phyloP scores from a whole-genome alignment of 1,284 basidiomycete species.

The Ganoderma meredithae region DNA sequence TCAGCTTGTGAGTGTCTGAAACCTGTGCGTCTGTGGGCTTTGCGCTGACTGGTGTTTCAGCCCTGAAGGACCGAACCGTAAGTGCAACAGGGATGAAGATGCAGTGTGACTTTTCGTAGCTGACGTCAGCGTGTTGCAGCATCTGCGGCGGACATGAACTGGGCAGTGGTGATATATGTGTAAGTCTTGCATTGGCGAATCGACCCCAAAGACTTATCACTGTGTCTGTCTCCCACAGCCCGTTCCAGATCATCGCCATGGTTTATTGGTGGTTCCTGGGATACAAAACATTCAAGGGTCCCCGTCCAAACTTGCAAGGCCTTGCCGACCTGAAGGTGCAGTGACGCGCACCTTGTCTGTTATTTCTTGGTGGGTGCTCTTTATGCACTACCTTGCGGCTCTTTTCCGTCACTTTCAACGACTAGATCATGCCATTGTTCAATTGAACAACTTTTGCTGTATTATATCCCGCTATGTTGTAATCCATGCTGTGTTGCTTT shows the following conservation, averaged over 20 bases:
- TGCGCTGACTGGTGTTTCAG: background rate
- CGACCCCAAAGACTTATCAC: too few relatives aligned
- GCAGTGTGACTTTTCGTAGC: background rate
- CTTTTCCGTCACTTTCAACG: background rate
- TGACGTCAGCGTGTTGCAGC: background rate
- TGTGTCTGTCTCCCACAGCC: background rate
- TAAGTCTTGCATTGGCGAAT: background rate
- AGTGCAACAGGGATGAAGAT: background rate
- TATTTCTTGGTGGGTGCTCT: constrained; percentile 32
- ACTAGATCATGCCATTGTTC: background rate
- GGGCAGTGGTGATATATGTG: constrained; percentile 12
- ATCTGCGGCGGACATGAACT: constrained; percentile 7
- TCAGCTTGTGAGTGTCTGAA: constrained; percentile 6
- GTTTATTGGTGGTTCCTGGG: constrained; percentile 2
- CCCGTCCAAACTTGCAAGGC: constrained; percentile 7
- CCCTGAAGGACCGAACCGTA: constrained; percentile 7
- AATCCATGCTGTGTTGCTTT: background rate
- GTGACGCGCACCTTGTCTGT: constrained; percentile 34
- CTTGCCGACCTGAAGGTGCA: background rate
- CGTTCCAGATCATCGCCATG: constrained; percentile 10
- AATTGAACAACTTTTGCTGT: background rate
- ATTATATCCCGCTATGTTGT: background rate
- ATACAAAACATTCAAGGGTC: constrained; percentile 12
- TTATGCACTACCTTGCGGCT: background rate
- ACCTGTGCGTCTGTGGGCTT: too few relatives aligned